Percentiles rank a stretch among this genome's conserved stretches.
Evolutionary conservation across 2,329 filamentous ascomycete genomes (phyloP).

Genomic region (Arthrobotrys entomopaga): DNA sequence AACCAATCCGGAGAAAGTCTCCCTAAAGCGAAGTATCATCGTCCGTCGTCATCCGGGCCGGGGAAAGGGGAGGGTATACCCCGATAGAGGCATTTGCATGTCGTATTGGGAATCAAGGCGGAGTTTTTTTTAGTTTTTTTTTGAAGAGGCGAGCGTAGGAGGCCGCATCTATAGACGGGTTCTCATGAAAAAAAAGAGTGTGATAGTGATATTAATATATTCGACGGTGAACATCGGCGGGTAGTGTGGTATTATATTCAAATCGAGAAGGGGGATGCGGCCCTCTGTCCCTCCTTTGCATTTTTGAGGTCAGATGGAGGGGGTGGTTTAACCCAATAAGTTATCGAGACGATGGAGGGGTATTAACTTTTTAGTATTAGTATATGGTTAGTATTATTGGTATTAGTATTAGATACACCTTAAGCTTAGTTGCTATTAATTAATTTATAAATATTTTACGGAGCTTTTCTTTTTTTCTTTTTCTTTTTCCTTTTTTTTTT

Average conservation of each 20-base stretch:
- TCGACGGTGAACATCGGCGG: background rate
- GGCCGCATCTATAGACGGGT: conserved; percentile 6
- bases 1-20: background rate
- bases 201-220: background rate
- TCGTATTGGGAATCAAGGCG: background rate
- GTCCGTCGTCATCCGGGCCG: conserved; percentile 32
- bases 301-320: too few species aligned
- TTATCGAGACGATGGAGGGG: conserved; percentile 6
- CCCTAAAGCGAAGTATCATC: conserved; percentile 10
- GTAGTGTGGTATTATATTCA: conserved; percentile 3
- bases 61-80: background rate
- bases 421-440: conserved; percentile 15
- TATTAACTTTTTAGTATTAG: conserved; percentile 3
- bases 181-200: background rate
- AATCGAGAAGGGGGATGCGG: conserved; percentile 17
- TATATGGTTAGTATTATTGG: background rate
- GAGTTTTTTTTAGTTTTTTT: background rate
- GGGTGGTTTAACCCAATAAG: conserved; percentile 2
- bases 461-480: background rate
- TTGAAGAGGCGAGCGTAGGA: background rate
- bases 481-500: background rate
- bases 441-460: too few species aligned
- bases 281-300: background rate
- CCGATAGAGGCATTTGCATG: background rate
- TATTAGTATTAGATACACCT: conserved; percentile 7